Conservation (phyloP, 108 stramenopile species). For the Aurantiochytrium sp. region DNA sequence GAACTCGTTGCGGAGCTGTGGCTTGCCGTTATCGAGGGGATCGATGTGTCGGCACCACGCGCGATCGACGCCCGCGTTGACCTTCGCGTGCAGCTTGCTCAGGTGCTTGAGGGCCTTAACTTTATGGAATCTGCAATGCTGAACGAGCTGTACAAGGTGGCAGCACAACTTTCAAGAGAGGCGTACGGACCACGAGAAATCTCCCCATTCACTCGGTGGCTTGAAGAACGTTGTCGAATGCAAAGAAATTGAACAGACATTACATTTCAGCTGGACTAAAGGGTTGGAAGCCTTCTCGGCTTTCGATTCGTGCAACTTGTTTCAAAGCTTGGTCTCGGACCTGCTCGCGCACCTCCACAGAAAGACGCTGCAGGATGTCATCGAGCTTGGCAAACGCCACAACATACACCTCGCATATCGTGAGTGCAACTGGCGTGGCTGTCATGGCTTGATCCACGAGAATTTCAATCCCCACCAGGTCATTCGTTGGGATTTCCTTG, state of each 20-base stretch:
- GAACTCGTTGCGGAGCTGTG: background rate
- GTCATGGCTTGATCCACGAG: background rate
- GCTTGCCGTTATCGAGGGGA: background rate
- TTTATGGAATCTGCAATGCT: too few relatives aligned
- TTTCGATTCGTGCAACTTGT: background rate
- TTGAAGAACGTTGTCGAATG: background rate
- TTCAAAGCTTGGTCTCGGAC: background rate
- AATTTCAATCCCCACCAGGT: background rate
- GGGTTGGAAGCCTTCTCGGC: background rate
- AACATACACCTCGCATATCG: background rate
- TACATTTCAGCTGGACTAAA: background rate
- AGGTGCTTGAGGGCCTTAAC: background rate
- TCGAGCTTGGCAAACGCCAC: background rate
- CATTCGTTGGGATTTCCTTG: background rate
- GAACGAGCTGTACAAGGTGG: background rate
- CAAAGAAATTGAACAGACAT: background rate
- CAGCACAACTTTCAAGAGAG: background rate
- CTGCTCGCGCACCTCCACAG: background rate
- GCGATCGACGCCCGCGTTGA: background rate
- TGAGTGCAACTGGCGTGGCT: background rate
- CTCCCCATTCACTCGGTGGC: background rate
- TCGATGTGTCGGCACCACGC: background rate
- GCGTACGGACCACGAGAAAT: background rate
- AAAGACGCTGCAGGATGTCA: background rate
- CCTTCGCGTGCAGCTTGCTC: background rate